Evolutionary conservation across 208 protist genomes (phyloP).

Genomic region (Trypanosoma grayi): DNA sequence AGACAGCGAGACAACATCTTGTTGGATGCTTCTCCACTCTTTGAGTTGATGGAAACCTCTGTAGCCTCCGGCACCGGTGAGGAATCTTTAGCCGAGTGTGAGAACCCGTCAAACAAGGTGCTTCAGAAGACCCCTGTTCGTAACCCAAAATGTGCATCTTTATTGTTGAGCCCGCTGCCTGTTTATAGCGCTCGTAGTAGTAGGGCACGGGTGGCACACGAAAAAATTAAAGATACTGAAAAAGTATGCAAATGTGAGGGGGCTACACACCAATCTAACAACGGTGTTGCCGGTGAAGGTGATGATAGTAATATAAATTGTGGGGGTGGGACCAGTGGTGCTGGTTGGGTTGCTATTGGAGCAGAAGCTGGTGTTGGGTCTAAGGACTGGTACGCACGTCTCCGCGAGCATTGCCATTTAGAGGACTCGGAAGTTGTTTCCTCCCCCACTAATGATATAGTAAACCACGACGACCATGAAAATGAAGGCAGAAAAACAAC

Average conservation of each 20-base stretch:
- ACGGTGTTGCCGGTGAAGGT: background rate
- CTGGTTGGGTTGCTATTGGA: slow-evolving; percentile 44
- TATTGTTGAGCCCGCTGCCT: no score
- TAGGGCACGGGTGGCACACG: no score
- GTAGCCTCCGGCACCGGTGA: background rate
- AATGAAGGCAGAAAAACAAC: background rate
- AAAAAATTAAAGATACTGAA: no score
- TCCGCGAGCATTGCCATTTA: slow-evolving; percentile 24
- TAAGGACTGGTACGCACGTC: slow-evolving; percentile 65
- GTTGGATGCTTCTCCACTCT: background rate
- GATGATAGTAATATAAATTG: background rate
- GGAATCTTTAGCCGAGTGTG: background rate
- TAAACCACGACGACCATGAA: background rate
- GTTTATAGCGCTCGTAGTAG: no score
- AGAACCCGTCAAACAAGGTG: background rate
- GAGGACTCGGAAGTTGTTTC: slow-evolving; percentile 6
- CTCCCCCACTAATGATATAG: background rate
- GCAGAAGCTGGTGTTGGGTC: slow-evolving; percentile 26
- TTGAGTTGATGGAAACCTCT: background rate
- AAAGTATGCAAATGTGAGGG: no score
- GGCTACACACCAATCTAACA: no score
- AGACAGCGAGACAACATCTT: background rate
- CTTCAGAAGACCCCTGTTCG: background rate
- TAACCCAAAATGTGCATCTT: no score
- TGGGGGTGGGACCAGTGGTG: background rate